Evolutionary conservation across 352 stramenopile species (phyloP), one percentile per base, ranked within the genome.

Genomic region (Albugo candida): DNA sequence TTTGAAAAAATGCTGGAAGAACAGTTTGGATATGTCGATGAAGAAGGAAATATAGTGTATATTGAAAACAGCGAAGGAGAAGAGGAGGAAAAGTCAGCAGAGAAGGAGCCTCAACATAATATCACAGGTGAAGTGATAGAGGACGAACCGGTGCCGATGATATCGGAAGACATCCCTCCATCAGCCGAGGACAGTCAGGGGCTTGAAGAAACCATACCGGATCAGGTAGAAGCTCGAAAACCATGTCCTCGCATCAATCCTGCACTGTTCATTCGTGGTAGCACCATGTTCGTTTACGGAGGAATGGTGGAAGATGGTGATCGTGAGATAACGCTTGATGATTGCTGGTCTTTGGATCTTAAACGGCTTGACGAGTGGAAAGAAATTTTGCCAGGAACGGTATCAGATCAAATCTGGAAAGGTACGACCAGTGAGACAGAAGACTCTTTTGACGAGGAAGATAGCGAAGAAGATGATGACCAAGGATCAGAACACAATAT

Each of bases 1-100:
- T 76, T 77, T 54, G 81, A 74, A 48, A 64, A 66, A 54, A 82
- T 76, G 80, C 52, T 85, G 19, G 70, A 85, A 42, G 93, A 95
- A 49, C 91, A 96, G 76, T 97, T 96, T 63, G 83, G 85, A 3
- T 97, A 96, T 58, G 83, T 96, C 12, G 89, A 97, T 48, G 83
- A 92, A 17, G 74, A 95, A 52, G 92, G 92, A 20, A 96, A 97
- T 57, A 81, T 97, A 43, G 83, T 97, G 31, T 96, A 95, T 53
- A 83, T 97, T 61, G 86, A 93, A 47, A 81, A 96, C 51, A 80
- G 85, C 3, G 75, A 82, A 12, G 76, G 86, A 5, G 69, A 86
- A 46, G 69, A 82, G 45, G 70, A 85, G 50, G 64, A 66, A 18
- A 73, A 67, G 34, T 52, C 78, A 37, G 52, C 58, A 2, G 56